Conservation (phyloP, 441 rosid genomes). For the Populus hybrid region DNA sequence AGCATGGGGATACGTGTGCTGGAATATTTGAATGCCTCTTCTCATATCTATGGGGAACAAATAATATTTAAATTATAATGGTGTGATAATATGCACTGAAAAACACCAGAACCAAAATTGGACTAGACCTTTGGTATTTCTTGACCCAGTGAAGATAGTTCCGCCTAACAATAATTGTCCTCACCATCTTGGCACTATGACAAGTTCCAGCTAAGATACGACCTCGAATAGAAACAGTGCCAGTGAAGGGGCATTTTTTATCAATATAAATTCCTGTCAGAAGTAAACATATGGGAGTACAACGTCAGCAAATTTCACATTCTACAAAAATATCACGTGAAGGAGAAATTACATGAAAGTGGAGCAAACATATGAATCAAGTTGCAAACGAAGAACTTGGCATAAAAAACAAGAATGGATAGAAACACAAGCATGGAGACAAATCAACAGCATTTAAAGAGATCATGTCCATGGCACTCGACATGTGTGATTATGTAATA, state of each 20-base stretch:
- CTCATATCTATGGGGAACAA: slow-evolving; percentile 45
- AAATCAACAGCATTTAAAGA: not conserved
- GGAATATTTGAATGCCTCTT: slow-evolving; percentile 84
- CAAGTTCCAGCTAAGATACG: slow-evolving; percentile 82
- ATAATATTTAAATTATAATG: not conserved
- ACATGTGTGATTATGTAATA: not conserved
- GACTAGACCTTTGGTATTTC: slow-evolving; percentile 66
- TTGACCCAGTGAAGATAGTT: slow-evolving; percentile 79
- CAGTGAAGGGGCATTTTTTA: slow-evolving; percentile 79
- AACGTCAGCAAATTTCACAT: not conserved
- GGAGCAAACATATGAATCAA: not conserved
- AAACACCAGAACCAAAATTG: not conserved
- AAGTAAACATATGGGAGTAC: not conserved
- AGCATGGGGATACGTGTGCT: slow-evolving; percentile 73
- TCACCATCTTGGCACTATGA: slow-evolving; percentile 80
- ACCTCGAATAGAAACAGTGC: slow-evolving; percentile 72
- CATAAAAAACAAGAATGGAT: not conserved
- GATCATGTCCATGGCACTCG: not conserved
- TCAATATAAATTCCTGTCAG: slow-evolving; percentile 62
- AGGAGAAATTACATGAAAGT: not conserved
- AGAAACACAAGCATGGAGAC: not conserved
- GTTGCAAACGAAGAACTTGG: not conserved
- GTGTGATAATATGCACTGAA: not conserved
- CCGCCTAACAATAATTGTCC: slow-evolving; percentile 74
- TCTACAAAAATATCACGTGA: not conserved